Percentiles rank a stretch among this genome's conserved stretches.
Evolutionary conservation across 495 filamentous ascomycete genomes (phyloP).

Genomic region (Letharia lupina): DNA sequence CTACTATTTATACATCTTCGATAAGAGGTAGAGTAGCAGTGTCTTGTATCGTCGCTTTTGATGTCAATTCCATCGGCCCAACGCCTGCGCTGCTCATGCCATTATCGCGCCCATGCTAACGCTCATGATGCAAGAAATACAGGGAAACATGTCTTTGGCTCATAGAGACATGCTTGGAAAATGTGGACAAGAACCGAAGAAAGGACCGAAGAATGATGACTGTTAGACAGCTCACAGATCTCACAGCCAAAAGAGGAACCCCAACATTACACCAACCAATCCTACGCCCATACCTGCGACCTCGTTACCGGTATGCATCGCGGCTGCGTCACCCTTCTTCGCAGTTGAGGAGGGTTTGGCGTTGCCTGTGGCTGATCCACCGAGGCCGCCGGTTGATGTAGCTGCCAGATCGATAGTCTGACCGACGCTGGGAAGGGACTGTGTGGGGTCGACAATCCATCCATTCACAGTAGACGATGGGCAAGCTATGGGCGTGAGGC

Average conservation of each 20-base stretch:
- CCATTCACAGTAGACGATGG: constrained; percentile 58
- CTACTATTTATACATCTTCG: not conserved
- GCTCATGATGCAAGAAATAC: constrained; percentile 3
- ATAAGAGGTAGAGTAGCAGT: not conserved
- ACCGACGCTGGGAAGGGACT: constrained; percentile 60
- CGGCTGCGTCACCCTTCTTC: constrained; percentile 18
- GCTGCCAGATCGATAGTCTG: constrained; percentile 34
- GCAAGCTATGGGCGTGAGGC: constrained; percentile 50
- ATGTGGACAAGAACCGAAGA: not conserved
- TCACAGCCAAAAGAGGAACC: constrained; percentile 46
- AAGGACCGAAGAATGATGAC: not conserved
- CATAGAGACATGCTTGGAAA: constrained; percentile 2
- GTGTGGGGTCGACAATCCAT: constrained; percentile 65
- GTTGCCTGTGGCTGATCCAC: not conserved
- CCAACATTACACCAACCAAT: constrained; percentile 45
- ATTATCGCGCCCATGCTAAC: constrained; percentile 9
- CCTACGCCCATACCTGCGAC: constrained; percentile 46
- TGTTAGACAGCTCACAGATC: constrained; percentile 31
- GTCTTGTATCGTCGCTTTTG: not conserved
- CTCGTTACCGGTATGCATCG: constrained; percentile 32
- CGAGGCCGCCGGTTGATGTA: constrained; percentile 22
- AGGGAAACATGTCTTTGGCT: not conserved
- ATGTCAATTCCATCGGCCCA: not conserved
- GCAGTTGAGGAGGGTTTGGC: constrained; percentile 9
- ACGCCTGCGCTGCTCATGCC: constrained; percentile 13